Conservation (phyloP, 768 basidiomycete species). For the Phylloporus sp. region DNA sequence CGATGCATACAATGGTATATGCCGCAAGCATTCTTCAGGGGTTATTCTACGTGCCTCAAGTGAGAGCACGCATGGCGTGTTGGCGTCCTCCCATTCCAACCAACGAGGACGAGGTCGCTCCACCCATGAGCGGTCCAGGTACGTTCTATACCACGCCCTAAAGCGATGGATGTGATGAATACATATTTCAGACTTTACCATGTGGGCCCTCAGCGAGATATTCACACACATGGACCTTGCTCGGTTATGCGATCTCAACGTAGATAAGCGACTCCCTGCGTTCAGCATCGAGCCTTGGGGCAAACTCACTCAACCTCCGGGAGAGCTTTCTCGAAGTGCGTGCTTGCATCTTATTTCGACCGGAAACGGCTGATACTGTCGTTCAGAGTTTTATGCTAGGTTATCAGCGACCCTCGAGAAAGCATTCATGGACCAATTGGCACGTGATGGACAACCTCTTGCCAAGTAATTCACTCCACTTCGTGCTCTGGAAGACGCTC, state of each 20-base stretch:
- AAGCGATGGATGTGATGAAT: not conserved
- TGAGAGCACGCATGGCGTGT: constrained; percentile 41
- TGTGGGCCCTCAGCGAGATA: constrained; percentile 61
- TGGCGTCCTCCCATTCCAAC: constrained; percentile 32
- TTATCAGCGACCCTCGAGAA: constrained; percentile 44
- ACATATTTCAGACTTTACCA: constrained; percentile 38
- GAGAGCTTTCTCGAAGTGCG: constrained; percentile 42
- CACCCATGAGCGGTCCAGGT: constrained; percentile 37
- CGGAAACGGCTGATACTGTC: constrained; percentile 11
- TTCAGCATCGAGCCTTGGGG: constrained; percentile 42
- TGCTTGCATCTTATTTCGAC: not conserved
- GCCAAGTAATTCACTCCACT: constrained; percentile 22
- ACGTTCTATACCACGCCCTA: constrained; percentile 18
- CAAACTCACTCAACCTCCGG: constrained; percentile 34
- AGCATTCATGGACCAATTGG: constrained; percentile 37
- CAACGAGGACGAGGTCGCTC: constrained; percentile 16
- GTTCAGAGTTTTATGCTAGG: constrained; percentile 47
- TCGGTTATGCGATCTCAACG: constrained; percentile 51
- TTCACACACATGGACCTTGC: constrained; percentile 71
- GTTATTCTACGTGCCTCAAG: constrained; percentile 68
- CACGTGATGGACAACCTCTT: constrained; percentile 29
- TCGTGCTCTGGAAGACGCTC: not conserved
- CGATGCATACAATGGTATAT: constrained; percentile 47
- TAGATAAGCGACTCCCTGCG: constrained; percentile 46
- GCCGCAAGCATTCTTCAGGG: constrained; percentile 54